Conservation (phyloP, 2,329 filamentous ascomycete species). For the Nigrospora oryzae region DNA sequence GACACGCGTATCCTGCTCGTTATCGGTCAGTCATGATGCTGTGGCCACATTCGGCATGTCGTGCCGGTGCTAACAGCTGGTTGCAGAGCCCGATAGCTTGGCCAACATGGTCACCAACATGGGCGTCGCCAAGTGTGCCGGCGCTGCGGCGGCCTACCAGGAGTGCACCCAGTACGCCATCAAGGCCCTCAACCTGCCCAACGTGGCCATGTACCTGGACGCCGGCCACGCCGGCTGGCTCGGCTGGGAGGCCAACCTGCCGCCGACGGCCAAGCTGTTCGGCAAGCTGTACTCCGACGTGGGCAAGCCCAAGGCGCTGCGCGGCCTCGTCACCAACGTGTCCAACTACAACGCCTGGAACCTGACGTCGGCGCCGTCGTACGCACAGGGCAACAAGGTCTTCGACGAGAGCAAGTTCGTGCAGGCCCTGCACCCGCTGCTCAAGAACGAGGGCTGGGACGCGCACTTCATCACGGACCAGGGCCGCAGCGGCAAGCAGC, state of each 20-base stretch:
- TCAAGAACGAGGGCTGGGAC: conserved; percentile 36
- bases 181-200: conserved; percentile 41
- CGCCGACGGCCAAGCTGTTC: conserved; percentile 36
- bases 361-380: conserved; percentile 30
- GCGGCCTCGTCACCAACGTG: conserved; percentile 50
- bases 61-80: conserved; percentile 11
- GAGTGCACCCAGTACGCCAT: conserved; percentile 42
- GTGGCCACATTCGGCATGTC: conserved; percentile 5
- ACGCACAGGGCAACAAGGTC: conserved; percentile 31
- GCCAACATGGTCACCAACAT: conserved; percentile 51
- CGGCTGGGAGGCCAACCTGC: conserved; percentile 46
- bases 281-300: conserved; percentile 40
- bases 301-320: conserved; percentile 38
- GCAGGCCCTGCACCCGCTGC: conserved; percentile 55
- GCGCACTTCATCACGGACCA: conserved; percentile 25
- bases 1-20: conserved; percentile 34
- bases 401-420: conserved; percentile 51
- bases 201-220: conserved; percentile 50
- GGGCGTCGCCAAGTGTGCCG: conserved; percentile 38
- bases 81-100: conserved; percentile 46
- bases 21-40: conserved; percentile 25
- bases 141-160: conserved; percentile 38
- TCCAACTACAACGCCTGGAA: conserved; percentile 47
- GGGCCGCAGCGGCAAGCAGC: conserved; percentile 32
- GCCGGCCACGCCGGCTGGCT: conserved; percentile 52